Percentiles rank a stretch among this genome's conserved stretches.
These are phyloP conservation scores for Glycine soja DNA, from an alignment of 306 rosid species.

Conservation along the genomic window DNA sequence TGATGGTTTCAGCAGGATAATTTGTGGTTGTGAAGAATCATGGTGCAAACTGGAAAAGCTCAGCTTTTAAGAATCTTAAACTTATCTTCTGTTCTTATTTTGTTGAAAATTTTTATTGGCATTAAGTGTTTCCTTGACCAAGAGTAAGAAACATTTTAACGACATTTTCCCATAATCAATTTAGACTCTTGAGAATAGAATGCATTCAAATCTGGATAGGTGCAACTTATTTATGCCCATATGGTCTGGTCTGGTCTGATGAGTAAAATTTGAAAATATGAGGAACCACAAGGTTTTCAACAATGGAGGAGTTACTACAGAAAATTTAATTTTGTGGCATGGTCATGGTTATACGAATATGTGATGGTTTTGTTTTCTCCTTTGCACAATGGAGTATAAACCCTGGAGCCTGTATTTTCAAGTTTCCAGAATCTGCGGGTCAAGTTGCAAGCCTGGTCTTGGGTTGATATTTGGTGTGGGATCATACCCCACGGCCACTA, in stretches of 20 bases:
- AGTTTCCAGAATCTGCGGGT: too few relatives aligned
- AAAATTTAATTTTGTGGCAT: too few relatives aligned
- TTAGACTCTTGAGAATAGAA: constrained; percentile 7
- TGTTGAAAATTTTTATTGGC: constrained; percentile 17
- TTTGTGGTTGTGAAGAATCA: constrained; percentile 10
- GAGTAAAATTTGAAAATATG: constrained; percentile 38
- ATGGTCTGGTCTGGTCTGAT: constrained; percentile 38
- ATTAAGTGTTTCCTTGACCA: background rate
- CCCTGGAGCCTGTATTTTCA: too few relatives aligned
- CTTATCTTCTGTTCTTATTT: background rate
- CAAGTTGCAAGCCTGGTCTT: too few relatives aligned
- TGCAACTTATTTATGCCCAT: background rate
- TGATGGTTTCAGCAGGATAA: constrained; percentile 24
- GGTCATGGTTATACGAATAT: too few relatives aligned
- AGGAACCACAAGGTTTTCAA: too few relatives aligned
- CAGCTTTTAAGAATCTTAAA: constrained; percentile 20
- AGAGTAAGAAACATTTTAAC: background rate
- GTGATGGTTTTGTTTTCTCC: too few relatives aligned
- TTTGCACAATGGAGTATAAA: too few relatives aligned
- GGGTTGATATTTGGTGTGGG: too few relatives aligned
- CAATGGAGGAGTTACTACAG: too few relatives aligned
- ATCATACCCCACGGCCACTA: too few relatives aligned
- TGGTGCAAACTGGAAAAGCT: constrained; percentile 6
- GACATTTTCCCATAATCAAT: constrained; percentile 7
- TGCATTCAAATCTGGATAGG: constrained; percentile 24